These are phyloP conservation scores for Suillus tomentosus DNA, from an alignment of 768 basidiomycete species.

Conservation along the genomic window DNA sequence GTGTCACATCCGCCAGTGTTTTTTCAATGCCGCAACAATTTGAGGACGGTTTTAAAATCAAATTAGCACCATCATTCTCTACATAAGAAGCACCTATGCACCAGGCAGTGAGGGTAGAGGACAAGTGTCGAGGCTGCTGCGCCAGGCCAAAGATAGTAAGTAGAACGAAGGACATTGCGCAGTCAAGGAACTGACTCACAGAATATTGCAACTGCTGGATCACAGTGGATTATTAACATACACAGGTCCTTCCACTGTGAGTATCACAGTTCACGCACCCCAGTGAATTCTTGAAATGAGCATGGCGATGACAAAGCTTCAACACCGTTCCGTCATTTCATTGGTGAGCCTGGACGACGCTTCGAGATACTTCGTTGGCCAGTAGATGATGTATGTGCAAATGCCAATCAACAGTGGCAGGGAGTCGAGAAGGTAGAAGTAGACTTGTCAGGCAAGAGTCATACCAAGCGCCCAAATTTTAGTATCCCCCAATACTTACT, in stretches of 20 bases:
- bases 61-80: too few relatives aligned
- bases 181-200: not conserved
- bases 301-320: not conserved
- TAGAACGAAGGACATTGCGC: not conserved
- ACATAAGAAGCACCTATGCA: too few relatives aligned
- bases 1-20: too few relatives aligned
- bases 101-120: too few relatives aligned
- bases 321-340: constrained; percentile 7
- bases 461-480: not conserved
- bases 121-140: too few relatives aligned
- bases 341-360: not conserved
- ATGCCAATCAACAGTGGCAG: constrained; percentile 32
- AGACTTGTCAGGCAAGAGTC: constrained; percentile 19
- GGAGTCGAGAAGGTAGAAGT: constrained; percentile 32
- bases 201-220: not conserved
- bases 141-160: not conserved
- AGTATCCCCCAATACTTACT: constrained; percentile 11
- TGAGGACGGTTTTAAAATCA: too few relatives aligned
- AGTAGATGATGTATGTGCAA: constrained; percentile 24
- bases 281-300: not conserved
- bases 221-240: not conserved
- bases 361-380: constrained; percentile 31
- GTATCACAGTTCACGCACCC: not conserved
- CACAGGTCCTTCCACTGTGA: not conserved
- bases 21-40: too few relatives aligned